Base-by-base conservation (phyloP, 176 grass and related monocot species). In the Ensete ventricosum region DNA sequence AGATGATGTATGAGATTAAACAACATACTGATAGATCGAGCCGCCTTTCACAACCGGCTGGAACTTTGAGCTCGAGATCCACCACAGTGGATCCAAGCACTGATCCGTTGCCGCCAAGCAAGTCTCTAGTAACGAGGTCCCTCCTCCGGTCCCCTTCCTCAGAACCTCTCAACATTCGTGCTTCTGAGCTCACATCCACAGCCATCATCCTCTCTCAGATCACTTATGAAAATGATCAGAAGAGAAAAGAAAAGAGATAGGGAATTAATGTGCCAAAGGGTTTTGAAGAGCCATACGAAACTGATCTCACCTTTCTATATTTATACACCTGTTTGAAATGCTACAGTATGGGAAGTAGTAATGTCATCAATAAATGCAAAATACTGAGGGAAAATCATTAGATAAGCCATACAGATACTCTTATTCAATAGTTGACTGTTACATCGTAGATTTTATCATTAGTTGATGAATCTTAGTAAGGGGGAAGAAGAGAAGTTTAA, bases 121-220 rank as follows among this genome's bases (percentile, higher is more conserved):
- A 87, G 82, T 99, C 91, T 55, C 88, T 73, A 17, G 96, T 99
- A 14, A 99, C 87, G 65, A 93, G 86, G 72, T 99, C 91, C 76
- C 79, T 62, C 74, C 74, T 67, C 14, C 73, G 9, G 74, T 72
- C 65, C 52, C 75, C 76, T 83, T 86, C 75, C 66, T 52, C 55
- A 74, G 69, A 83, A 49, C 2, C 82, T 52, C 75, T 78, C 52
- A 80, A 14, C 67, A 83, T 66, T 11, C 72, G 65, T 14, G 91
- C 85, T 86, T 91, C 79, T 43, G 85, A 84, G 19, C 88, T 82
- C 19, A 91, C 84, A 43, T 87, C 88, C 0, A 91, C 82, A 11
- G 83, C 86, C 91, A 92, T 99, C 55, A 26, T 17, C 53, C 52
- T 27, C 52, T 26, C 13, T 1, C 9, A 7, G 9, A 49, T 20